Evolutionary conservation across 345 rosid genomes (phyloP).

Genomic region (Trapa bicornis): DNA sequence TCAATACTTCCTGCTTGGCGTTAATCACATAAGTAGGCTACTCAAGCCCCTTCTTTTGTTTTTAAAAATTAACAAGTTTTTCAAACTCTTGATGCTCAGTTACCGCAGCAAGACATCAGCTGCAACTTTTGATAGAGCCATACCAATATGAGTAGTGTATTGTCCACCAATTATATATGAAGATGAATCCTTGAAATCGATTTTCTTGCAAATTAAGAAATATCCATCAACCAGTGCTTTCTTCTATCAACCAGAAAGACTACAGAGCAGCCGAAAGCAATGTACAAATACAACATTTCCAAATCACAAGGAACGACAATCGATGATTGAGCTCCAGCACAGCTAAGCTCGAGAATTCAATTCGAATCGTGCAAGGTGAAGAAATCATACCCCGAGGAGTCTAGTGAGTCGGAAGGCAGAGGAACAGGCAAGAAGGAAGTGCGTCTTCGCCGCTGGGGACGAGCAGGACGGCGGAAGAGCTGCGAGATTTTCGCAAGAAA

Average conservation of each 20-base stretch:
- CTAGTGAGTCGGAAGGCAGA: slow-evolving; percentile 38
- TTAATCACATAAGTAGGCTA: neutral
- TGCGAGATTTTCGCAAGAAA: slow-evolving; percentile 39
- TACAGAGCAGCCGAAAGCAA: neutral
- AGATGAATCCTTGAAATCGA: too few relatives aligned
- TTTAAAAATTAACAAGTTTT: too few relatives aligned
- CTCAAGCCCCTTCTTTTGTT: too few relatives aligned
- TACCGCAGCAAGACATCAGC: too few relatives aligned
- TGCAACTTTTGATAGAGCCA: too few relatives aligned
- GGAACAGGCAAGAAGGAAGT: slow-evolving; percentile 45
- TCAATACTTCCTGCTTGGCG: too few relatives aligned
- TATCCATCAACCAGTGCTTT: too few relatives aligned
- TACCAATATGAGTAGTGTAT: too few relatives aligned
- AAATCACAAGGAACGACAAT: neutral
- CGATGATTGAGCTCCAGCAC: neutral
- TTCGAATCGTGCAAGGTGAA: neutral
- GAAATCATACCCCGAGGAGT: slow-evolving; percentile 34
- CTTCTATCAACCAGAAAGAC: too few relatives aligned
- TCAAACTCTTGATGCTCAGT: neutral
- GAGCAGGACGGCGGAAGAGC: slow-evolving; percentile 32
- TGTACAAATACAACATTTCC: too few relatives aligned
- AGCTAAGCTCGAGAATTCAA: neutral
- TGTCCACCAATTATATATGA: too few relatives aligned
- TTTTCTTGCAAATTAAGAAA: too few relatives aligned
- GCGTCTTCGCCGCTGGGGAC: slow-evolving; percentile 23